Evolutionary conservation across 805 yeast species (phyloP).

Genomic region (Nakazawaea molendinolei): DNA sequence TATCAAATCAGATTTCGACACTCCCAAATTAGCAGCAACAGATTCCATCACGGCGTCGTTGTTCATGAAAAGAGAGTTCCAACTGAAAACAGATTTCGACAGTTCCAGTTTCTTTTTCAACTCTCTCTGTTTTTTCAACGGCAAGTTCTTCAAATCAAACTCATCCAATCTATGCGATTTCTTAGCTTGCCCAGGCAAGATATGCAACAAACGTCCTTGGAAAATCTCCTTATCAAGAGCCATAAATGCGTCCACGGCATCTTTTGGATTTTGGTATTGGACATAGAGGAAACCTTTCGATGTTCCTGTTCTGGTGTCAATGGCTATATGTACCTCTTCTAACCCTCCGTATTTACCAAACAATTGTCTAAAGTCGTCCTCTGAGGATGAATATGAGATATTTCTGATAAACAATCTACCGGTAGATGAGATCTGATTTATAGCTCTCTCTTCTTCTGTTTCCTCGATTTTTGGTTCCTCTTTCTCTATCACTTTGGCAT

Average conservation of each 20-base stretch:
- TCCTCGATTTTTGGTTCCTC: slow-evolving; percentile 18
- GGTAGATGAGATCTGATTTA: slow-evolving; percentile 50
- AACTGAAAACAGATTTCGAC: slow-evolving; percentile 77
- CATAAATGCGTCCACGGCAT: slow-evolving; percentile 71
- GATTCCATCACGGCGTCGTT: slow-evolving; percentile 88
- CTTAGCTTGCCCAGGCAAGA: slow-evolving; percentile 78
- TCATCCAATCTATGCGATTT: slow-evolving; percentile 83
- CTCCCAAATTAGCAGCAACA: slow-evolving; percentile 79
- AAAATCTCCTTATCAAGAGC: slow-evolving; percentile 80
- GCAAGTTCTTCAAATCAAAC: slow-evolving; percentile 83
- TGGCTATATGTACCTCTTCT: slow-evolving; percentile 87
- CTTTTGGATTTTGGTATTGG: slow-evolving; percentile 56
- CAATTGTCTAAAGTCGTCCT: slow-evolving; percentile 63
- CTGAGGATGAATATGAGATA: slow-evolving; percentile 71
- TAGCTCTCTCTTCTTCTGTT: slow-evolving; percentile 39
- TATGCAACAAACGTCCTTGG: slow-evolving; percentile 90
- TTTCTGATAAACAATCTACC: slow-evolving; percentile 88
- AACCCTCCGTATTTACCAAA: slow-evolving; percentile 65
- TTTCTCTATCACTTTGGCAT: slow-evolving; percentile 4
- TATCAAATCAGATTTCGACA: slow-evolving; percentile 73
- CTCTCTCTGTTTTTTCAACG: slow-evolving; percentile 86
- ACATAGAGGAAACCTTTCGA: slow-evolving; percentile 92
- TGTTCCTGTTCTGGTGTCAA: slow-evolving; percentile 83
- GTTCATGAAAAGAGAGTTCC: slow-evolving; percentile 92
- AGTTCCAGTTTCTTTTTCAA: slow-evolving; percentile 81